These are phyloP conservation scores for Peronospora tabacina DNA, from an alignment of 352 stramenopile genomes.

Conservation along the genomic window DNA sequence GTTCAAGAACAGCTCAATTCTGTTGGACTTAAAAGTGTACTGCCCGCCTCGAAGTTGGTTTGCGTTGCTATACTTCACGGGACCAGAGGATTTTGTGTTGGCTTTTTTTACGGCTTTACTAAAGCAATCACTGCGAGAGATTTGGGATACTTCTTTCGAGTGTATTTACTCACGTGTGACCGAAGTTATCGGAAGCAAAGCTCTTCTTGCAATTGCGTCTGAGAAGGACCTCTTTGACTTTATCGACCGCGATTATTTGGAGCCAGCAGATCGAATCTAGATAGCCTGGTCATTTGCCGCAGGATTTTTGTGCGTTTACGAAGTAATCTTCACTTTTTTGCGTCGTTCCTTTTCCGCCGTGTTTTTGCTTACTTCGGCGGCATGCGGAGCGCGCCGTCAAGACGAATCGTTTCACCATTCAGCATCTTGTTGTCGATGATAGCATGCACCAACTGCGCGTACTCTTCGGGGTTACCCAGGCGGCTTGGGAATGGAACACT, in stretches of 20 bases:
- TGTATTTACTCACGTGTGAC: constrained; percentile 34
- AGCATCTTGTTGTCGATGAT: constrained; percentile 98
- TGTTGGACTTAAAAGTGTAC: constrained; percentile 72
- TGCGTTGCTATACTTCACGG: constrained; percentile 69
- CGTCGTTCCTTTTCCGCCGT: not conserved
- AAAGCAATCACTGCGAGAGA: constrained; percentile 34
- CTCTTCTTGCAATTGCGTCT: constrained; percentile 32
- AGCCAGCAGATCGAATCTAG: constrained; percentile 39
- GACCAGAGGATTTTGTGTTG: constrained; percentile 45
- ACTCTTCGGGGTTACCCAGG: constrained; percentile 93
- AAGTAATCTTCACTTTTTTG: not conserved
- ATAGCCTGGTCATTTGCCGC: constrained; percentile 2
- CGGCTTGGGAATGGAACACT: constrained; percentile 94
- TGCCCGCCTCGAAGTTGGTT: constrained; percentile 51
- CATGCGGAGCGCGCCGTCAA: constrained; percentile 97
- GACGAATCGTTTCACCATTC: constrained; percentile 96
- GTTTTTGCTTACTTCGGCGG: constrained; percentile 60
- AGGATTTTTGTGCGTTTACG: constrained; percentile 22
- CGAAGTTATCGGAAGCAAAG: constrained; percentile 28
- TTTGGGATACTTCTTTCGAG: constrained; percentile 49
- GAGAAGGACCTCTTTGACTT: constrained; percentile 63
- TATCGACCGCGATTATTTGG: constrained; percentile 37
- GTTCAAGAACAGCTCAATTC: constrained; percentile 46
- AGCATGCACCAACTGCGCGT: constrained; percentile 89
- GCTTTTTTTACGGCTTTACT: constrained; percentile 42